Evolutionary conservation across 495 filamentous ascomycete genomes (phyloP).

Genomic region (Aspergillus taichungensis): DNA sequence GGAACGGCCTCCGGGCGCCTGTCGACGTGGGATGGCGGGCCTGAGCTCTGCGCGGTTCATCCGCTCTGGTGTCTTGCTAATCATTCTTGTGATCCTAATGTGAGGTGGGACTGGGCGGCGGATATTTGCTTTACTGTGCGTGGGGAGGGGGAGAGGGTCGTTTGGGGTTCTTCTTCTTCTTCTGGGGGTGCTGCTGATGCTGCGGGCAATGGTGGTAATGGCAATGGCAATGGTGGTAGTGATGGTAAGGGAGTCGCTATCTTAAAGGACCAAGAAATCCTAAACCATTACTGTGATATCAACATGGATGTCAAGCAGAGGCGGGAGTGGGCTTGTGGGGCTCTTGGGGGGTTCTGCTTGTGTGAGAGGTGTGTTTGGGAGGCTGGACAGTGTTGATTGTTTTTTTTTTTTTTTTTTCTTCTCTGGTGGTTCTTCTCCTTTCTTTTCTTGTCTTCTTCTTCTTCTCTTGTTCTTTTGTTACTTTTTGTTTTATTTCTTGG

Average conservation of each 20-base stretch:
- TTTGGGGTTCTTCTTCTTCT: conserved; percentile 33
- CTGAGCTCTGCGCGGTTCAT: conserved; percentile 73
- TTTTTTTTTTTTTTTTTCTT: neutral
- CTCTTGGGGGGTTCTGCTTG: conserved; percentile 75
- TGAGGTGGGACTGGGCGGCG: conserved; percentile 87
- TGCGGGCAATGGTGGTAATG: conserved; percentile 5
- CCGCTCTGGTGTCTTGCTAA: conserved; percentile 76
- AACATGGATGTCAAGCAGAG: conserved; percentile 64
- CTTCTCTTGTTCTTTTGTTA: too few relatives aligned
- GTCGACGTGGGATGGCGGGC: conserved; percentile 59
- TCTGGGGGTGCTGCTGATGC: neutral
- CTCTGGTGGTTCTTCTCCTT: too few relatives aligned
- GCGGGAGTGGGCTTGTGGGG: conserved; percentile 80
- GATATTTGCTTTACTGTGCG: conserved; percentile 61
- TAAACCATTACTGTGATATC: conserved; percentile 94
- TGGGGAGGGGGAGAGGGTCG: conserved; percentile 31
- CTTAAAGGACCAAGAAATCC: conserved; percentile 73
- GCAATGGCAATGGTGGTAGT: too few relatives aligned
- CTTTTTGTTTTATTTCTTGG: neutral
- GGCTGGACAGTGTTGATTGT: conserved; percentile 14
- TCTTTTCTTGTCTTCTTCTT: too few relatives aligned
- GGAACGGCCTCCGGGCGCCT: conserved; percentile 82
- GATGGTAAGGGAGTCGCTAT: conserved; percentile 48
- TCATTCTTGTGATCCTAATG: conserved; percentile 90
- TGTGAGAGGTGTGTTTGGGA: conserved; percentile 71